phyloP scores from a whole-genome alignment of 225 moss, liverwort and hornwort species.

The Lunularia cruciata region DNA sequence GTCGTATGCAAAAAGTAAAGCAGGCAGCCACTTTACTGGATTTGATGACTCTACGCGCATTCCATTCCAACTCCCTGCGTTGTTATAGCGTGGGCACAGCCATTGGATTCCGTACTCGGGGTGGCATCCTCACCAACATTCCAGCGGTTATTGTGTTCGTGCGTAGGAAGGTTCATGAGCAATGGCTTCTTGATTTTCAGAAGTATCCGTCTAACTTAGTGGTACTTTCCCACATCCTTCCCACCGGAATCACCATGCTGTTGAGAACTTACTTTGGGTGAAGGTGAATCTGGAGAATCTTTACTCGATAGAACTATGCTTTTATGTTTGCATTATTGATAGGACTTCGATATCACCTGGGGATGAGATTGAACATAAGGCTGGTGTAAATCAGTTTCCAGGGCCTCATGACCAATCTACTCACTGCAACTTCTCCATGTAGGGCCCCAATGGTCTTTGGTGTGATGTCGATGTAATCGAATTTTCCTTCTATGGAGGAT shows the following conservation, averaged over 20 bases:
- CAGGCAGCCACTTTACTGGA: conserved; percentile 70
- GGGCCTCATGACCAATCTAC: no score
- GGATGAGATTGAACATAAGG: no score
- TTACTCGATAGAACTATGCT: no score
- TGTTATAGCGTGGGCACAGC: conserved; percentile 75
- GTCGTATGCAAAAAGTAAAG: conserved; percentile 31
- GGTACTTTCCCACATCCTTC: conserved; percentile 6
- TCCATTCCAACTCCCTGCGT: conserved; percentile 63
- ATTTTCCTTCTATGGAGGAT: conserved; percentile 52
- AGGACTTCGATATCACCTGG: no score
- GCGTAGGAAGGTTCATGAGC: conserved; percentile 66
- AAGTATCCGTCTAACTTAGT: conserved; percentile 54
- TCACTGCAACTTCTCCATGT: no score
- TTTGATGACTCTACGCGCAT: conserved; percentile 77
- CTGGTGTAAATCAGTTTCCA: no score
- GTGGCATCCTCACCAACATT: conserved; percentile 59
- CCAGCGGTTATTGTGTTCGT: conserved; percentile 78
- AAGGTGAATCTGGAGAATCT: no score
- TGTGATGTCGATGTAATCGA: conserved; percentile 80
- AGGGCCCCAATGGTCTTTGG: conserved; percentile 76
- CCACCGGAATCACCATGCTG: no score
- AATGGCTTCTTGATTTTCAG: conserved; percentile 69
- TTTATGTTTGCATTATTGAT: no score
- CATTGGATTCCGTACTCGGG: conserved; percentile 69
- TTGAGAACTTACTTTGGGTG: no score